Conservation (phyloP, 768 basidiomycete species). For the Boletus rubescentipes region DNA sequence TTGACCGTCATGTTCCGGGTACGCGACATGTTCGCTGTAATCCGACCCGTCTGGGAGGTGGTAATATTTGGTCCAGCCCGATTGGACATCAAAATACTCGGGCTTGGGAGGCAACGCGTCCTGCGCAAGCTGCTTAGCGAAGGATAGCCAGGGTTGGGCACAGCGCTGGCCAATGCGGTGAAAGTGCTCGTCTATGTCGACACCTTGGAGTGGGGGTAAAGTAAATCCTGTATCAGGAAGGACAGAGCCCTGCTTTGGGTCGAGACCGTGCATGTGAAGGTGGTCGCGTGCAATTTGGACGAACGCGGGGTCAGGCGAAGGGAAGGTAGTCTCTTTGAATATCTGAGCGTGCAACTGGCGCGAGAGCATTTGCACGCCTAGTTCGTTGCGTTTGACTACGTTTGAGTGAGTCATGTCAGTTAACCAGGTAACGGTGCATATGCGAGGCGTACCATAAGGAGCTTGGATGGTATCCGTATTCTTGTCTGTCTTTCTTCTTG, state of each 20-base stretch:
- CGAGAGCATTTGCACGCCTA: slow-evolving; percentile 93
- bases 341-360: slow-evolving; percentile 78
- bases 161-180: slow-evolving; percentile 66
- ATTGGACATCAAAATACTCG: slow-evolving; percentile 48
- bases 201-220: slow-evolving; percentile 81
- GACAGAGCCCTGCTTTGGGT: slow-evolving; percentile 74
- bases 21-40: slow-evolving; percentile 69
- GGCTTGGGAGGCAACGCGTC: slow-evolving; percentile 61
- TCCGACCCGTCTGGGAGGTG: slow-evolving; percentile 71
- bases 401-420: not conserved
- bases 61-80: slow-evolving; percentile 91
- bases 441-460: slow-evolving; percentile 8
- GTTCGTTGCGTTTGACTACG: slow-evolving; percentile 71
- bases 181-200: slow-evolving; percentile 86
- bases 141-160: slow-evolving; percentile 74
- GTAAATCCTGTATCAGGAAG: slow-evolving; percentile 79
- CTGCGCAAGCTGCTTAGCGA: slow-evolving; percentile 59
- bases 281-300: slow-evolving; percentile 80
- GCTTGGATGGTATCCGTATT: not conserved
- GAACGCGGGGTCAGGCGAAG: slow-evolving; percentile 55
- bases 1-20: slow-evolving; percentile 60
- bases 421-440: not conserved
- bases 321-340: slow-evolving; percentile 69
- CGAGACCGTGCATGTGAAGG: slow-evolving; percentile 77
- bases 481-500: not conserved